Base-by-base conservation (phyloP, 768 basidiomycete species). In the Mycena capillaripes region DNA sequence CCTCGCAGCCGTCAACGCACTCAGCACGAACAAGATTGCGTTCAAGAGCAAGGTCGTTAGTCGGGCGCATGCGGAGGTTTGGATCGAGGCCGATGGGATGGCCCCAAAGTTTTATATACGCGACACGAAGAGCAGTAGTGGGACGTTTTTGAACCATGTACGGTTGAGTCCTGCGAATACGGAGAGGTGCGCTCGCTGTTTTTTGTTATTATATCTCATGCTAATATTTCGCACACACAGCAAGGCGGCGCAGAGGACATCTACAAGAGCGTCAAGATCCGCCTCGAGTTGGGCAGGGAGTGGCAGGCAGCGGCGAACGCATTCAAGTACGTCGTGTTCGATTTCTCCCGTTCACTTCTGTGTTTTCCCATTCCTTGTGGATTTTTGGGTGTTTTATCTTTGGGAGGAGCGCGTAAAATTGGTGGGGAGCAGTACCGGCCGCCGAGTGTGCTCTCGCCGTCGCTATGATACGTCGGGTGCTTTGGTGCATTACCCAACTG, bases 181-280 rank as follows among this genome's bases (percentile, higher is more conserved):
- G 9, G 97, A 97, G 80, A 93, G 92, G 6, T 84, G 91, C 44
- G 89, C 95, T 0, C 23, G 19, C 46, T 27, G 12, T 3, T 52
- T 16, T n/a, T n/a, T n/a, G n/a, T n/a, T n/a, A n/a, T n/a, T n/a
- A n/a, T n/a, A n/a, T n/a, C n/a, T n/a, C n/a, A n/a, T n/a, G n/a
- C n/a, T n/a, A n/a, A n/a, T n/a, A n/a, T n/a, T n/a, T n/a, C 17
- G 10, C 42, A n/a, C 40, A 93, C n/a, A n/a, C n/a, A 98, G 82
- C 97, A 98, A 81, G 97, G 97, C 8, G 97, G 97, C 0, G 91
- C 95, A 9, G 97, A 98, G 84, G 97, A 98, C 81, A 96, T 97
- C 62, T 98, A 97, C 82, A 94, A 98, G 84, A 95, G 94, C 69
- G 95, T 99, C 70, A 98, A 97, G 89, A 98, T 99, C 80, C 89